Conservation (phyloP, 106 monocot species). For the Narthecium ossifragum region DNA sequence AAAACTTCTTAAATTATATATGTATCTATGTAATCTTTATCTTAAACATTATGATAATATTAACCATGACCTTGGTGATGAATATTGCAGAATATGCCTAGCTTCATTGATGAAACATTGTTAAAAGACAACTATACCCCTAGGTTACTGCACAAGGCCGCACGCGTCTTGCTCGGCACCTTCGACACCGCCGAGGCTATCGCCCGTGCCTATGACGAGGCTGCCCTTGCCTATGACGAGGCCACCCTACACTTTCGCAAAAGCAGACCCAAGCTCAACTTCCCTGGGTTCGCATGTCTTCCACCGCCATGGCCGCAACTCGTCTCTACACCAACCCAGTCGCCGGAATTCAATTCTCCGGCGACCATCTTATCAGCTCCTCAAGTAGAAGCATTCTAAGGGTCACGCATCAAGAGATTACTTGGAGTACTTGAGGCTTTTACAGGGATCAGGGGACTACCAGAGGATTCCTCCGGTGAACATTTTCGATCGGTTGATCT, state of each 20-base stretch:
- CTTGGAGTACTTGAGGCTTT: constrained; percentile 27
- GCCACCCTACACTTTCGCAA: constrained; percentile 54
- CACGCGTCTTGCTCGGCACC: constrained; percentile 71
- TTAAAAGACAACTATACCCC: no score
- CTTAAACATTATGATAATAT: no score
- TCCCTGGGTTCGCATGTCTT: constrained; percentile 35
- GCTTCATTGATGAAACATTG: no score
- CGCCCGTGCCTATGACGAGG: constrained; percentile 65
- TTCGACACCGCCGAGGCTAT: constrained; percentile 59
- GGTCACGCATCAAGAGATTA: constrained; percentile 16
- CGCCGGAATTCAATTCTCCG: constrained; percentile 3
- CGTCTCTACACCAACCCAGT: not conserved
- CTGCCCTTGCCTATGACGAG: no score
- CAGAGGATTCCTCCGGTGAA: constrained; percentile 5
- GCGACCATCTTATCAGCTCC: constrained; percentile 6
- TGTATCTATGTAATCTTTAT: no score
- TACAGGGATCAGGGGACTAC: constrained; percentile 20
- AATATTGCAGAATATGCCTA: no score
- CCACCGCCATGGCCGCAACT: not conserved
- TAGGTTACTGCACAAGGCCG: constrained; percentile 54
- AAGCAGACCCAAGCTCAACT: constrained; percentile 55
- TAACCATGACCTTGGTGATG: no score
- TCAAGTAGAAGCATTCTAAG: no score
- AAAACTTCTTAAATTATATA: no score
- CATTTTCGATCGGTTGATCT: constrained; percentile 11